phyloP scores from a whole-genome alignment of 1,284 basidiomycete species.

The Vanrija sp. region DNA sequence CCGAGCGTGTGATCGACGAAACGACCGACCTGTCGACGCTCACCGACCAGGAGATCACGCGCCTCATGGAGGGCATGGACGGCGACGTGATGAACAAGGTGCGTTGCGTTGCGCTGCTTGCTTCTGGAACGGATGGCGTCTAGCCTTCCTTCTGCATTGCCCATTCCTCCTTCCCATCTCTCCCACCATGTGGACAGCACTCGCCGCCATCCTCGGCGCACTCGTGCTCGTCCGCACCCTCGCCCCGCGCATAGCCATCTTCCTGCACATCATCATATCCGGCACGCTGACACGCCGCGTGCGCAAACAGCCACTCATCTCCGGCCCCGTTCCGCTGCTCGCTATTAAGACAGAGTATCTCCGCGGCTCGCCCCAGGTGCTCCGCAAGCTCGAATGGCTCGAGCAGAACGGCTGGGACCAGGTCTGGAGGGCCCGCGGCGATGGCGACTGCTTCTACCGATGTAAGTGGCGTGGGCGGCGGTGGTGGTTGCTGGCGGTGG shows the following conservation, averaged over 20 bases:
- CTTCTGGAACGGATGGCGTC: background rate
- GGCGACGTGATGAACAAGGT: slow-evolving; percentile 34
- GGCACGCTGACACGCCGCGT: background rate
- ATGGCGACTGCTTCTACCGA: slow-evolving; percentile 74
- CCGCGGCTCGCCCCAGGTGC: slow-evolving; percentile 56
- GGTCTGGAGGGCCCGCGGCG: slow-evolving; percentile 66
- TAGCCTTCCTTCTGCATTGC: too few relatives aligned
- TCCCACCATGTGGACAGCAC: too few relatives aligned
- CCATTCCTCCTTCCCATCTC: too few relatives aligned
- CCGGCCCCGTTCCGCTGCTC: slow-evolving; percentile 43
- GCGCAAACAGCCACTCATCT: slow-evolving; percentile 44
- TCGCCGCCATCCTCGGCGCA: too few relatives aligned
- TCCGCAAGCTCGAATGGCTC: slow-evolving; percentile 63
- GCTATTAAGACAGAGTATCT: slow-evolving; percentile 59
- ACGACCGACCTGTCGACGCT: slow-evolving; percentile 44
- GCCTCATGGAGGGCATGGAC: slow-evolving; percentile 43
- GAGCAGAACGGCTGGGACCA: slow-evolving; percentile 58
- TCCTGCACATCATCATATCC: background rate
- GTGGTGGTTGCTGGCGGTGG: too few relatives aligned
- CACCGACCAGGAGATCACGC: slow-evolving; percentile 49
- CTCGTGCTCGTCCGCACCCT: background rate
- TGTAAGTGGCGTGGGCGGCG: slow-evolving; percentile 51
- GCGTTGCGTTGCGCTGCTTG: slow-evolving; percentile 1
- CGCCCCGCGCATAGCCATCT: background rate
- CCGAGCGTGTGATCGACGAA: slow-evolving; percentile 44